Conservation (phyloP, 2,329 filamentous ascomycete species). For the Exserohilum rostratum region DNA sequence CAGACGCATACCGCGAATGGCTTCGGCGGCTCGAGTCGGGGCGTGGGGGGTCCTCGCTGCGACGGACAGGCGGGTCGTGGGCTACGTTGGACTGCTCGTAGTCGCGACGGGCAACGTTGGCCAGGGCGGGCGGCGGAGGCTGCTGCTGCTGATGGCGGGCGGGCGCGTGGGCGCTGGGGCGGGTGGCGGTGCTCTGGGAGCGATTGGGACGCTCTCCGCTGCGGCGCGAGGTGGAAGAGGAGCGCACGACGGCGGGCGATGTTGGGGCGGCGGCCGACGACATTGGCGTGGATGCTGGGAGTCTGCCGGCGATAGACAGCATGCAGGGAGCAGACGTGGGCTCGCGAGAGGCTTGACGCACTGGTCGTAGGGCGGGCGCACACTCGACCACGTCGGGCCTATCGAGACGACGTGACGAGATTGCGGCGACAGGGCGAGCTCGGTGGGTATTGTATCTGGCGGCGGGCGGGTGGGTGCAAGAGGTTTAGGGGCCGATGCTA, state of each 20-base stretch:
- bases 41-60: slow-evolving; percentile 66
- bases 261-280: slow-evolving; percentile 49
- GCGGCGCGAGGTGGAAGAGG: slow-evolving; percentile 38
- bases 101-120: slow-evolving; percentile 68
- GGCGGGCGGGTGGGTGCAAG: slow-evolving; percentile 6
- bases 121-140: slow-evolving; percentile 43
- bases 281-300: slow-evolving; percentile 37
- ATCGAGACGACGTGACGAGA: slow-evolving; percentile 16
- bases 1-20: slow-evolving; percentile 55
- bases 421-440: slow-evolving; percentile 4
- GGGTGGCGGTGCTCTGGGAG: slow-evolving; percentile 44
- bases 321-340: slow-evolving; percentile 35
- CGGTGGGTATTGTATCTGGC: slow-evolving; percentile 2
- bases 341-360: slow-evolving; percentile 21
- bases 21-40: slow-evolving; percentile 61
- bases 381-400: slow-evolving; percentile 21
- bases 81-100: slow-evolving; percentile 74
- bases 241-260: slow-evolving; percentile 52
- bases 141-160: slow-evolving; percentile 45
- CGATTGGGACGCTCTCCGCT: slow-evolving; percentile 44
- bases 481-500: slow-evolving; percentile 23
- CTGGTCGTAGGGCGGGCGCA: slow-evolving; percentile 22
- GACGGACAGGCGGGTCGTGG: slow-evolving; percentile 60
- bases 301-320: slow-evolving; percentile 8
- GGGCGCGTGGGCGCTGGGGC: slow-evolving; percentile 34